These are phyloP conservation scores for Domatiomyces globalis DNA, from an alignment of 2,329 filamentous ascomycete genomes.

Conservation along the genomic window DNA sequence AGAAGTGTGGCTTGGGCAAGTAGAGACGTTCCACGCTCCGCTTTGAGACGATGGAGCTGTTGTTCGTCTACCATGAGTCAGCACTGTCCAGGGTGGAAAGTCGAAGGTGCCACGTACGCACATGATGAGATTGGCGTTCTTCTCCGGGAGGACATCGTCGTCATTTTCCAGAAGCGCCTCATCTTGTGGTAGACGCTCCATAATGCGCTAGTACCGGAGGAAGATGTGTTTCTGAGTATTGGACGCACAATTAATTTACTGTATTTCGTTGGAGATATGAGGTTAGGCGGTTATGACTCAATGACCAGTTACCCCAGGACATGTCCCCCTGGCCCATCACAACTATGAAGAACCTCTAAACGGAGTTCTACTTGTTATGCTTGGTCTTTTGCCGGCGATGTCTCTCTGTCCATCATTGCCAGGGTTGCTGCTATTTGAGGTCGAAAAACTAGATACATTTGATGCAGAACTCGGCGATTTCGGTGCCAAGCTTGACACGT, in stretches of 20 bases:
- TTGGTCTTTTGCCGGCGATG: no score
- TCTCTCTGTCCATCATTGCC: no score
- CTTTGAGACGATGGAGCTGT: conserved; percentile 83
- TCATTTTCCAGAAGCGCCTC: conserved; percentile 1
- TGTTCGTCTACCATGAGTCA: conserved; percentile 52
- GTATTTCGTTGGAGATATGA: background rate
- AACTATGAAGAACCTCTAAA: background rate
- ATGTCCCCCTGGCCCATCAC: background rate
- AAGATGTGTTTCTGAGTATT: background rate
- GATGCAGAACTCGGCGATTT: no score
- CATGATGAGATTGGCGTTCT: conserved; percentile 41
- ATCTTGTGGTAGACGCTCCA: background rate
- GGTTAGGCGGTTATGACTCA: background rate
- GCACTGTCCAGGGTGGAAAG: background rate
- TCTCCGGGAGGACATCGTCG: conserved; percentile 20
- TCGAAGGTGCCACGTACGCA: conserved; percentile 27
- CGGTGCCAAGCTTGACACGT: no score
- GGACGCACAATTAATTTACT: background rate
- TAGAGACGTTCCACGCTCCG: conserved; percentile 84
- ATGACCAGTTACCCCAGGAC: background rate
- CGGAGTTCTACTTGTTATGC: no score
- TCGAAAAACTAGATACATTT: no score
- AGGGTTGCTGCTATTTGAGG: no score
- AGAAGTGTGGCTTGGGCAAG: conserved; percentile 68
- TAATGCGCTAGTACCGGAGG: background rate